Evolutionary conservation across 2,329 filamentous ascomycete species (phyloP).

Genomic region (Apiospora koreana): DNA sequence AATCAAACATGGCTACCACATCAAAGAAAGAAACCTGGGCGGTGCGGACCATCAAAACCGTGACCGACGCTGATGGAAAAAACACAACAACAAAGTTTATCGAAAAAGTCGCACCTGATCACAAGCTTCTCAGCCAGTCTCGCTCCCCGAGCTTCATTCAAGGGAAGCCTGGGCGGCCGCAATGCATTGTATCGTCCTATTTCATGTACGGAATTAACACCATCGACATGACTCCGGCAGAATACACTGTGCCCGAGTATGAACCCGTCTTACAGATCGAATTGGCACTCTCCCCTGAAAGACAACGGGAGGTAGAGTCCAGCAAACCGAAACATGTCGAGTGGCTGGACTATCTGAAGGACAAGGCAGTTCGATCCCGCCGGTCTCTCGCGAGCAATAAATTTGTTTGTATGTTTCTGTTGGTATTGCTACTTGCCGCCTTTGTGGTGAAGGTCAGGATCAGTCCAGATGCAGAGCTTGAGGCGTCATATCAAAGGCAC

Average conservation of each 20-base stretch:
- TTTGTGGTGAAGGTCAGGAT: too few species aligned
- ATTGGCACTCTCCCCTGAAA: background rate
- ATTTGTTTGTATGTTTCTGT: too few species aligned
- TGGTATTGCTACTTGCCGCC: background rate
- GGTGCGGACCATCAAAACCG: too few species aligned
- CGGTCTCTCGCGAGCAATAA: too few species aligned
- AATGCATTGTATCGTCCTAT: background rate
- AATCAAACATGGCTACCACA: too few species aligned
- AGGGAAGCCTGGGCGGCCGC: background rate
- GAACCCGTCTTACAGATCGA: background rate
- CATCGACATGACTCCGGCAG: background rate
- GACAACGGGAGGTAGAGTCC: too few species aligned
- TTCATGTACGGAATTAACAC: background rate
- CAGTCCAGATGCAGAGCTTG: background rate
- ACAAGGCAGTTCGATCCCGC: background rate
- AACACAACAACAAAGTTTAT: background rate
- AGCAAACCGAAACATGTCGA: background rate
- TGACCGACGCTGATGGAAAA: too few species aligned
- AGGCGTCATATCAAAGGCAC: background rate
- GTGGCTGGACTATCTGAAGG: background rate
- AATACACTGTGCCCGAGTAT: background rate
- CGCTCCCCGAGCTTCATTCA: background rate
- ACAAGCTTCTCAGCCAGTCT: background rate
- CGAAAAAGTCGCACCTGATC: background rate
- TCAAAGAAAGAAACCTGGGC: too few species aligned